Evolutionary conservation across 2,329 filamentous ascomycete genomes (phyloP).

Genomic region (Tothia fuscella): DNA sequence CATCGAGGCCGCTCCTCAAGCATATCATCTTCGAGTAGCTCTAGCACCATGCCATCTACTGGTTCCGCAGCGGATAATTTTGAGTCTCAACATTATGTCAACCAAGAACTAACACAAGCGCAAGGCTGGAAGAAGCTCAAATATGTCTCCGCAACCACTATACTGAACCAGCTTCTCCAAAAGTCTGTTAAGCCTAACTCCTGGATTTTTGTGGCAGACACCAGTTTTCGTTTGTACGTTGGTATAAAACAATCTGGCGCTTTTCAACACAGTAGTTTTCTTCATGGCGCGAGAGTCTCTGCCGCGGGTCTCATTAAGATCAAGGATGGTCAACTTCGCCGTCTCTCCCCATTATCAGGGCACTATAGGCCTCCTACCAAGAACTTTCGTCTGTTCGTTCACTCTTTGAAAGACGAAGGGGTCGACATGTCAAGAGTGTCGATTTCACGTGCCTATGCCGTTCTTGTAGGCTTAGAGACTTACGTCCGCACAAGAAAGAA

Average conservation of each 20-base stretch:
- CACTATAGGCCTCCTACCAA: conserved; percentile 76
- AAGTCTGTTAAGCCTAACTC: conserved; percentile 75
- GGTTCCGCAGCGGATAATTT: conserved; percentile 34
- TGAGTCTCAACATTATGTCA: conserved; percentile 52
- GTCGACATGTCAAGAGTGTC: conserved; percentile 71
- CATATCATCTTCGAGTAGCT: background rate
- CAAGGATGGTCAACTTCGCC: conserved; percentile 64
- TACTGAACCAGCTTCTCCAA: conserved; percentile 68
- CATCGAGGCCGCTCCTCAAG: conserved; percentile 16
- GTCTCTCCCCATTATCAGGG: conserved; percentile 55
- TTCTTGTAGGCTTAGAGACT: conserved; percentile 70
- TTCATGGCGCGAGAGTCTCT: conserved; percentile 69
- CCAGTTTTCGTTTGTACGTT: conserved; percentile 71
- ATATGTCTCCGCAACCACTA: conserved; percentile 57
- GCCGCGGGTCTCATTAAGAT: conserved; percentile 79
- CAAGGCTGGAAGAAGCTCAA: conserved; percentile 50
- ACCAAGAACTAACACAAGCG: conserved; percentile 48
- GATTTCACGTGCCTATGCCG: conserved; percentile 70
- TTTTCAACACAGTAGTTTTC: conserved; percentile 84
- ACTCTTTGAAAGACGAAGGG: conserved; percentile 56
- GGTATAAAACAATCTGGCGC: conserved; percentile 81
- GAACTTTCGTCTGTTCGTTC: conserved; percentile 75
- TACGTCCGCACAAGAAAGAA: conserved; percentile 59
- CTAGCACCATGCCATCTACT: background rate
- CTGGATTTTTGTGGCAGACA: conserved; percentile 90